phyloP scores from a whole-genome alignment of 306 rosid species.

The Inga leiocalycina region DNA sequence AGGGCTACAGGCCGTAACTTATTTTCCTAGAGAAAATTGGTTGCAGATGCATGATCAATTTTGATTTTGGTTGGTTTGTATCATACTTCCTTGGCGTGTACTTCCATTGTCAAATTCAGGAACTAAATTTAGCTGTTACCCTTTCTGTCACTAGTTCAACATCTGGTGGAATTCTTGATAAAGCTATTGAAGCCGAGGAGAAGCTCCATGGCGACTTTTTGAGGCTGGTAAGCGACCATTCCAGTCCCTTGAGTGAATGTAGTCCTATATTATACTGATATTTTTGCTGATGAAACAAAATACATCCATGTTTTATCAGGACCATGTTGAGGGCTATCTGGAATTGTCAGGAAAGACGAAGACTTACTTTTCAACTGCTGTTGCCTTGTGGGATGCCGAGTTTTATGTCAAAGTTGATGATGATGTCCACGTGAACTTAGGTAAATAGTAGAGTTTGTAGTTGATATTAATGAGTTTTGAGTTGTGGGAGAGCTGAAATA shows the following conservation, averaged over 20 bases:
- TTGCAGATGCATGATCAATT: neutral
- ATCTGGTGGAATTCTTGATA: constrained; percentile 85
- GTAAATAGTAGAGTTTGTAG: constrained; percentile 33
- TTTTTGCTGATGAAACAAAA: constrained; percentile 29
- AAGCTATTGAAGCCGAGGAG: constrained; percentile 84
- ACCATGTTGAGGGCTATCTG: constrained; percentile 65
- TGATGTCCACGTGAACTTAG: constrained; percentile 90
- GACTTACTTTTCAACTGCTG: constrained; percentile 59
- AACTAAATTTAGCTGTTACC: constrained; percentile 18
- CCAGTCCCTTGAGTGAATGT: constrained; percentile 30
- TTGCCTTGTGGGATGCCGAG: constrained; percentile 69
- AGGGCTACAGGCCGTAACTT: neutral
- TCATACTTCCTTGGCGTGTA: constrained; percentile 12
- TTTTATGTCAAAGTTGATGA: constrained; percentile 89
- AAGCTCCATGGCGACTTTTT: constrained; percentile 65
- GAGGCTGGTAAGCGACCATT: constrained; percentile 74
- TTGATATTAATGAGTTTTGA: neutral
- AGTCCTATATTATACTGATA: neutral
- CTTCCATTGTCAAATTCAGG: constrained; percentile 4
- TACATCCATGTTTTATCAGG: constrained; percentile 39
- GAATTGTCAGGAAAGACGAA: constrained; percentile 69
- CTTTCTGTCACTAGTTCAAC: constrained; percentile 53
- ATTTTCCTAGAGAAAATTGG: neutral
- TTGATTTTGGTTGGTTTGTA: constrained; percentile 1
- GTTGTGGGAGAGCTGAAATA: neutral